Base-by-base conservation (phyloP, 805 yeast species). In the Hanseniaspora clermontiae region DNA sequence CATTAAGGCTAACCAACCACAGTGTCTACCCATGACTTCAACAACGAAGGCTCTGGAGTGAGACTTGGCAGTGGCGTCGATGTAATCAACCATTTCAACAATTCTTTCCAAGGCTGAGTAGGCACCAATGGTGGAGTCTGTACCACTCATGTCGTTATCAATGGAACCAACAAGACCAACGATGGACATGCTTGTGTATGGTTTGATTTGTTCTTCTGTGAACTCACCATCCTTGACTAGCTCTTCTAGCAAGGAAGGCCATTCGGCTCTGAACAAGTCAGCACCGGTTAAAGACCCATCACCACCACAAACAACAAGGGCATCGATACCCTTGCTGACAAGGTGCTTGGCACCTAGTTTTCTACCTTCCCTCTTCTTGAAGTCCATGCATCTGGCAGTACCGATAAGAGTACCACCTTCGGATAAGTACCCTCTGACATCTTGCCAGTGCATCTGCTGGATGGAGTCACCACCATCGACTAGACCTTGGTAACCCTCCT, bases 221-320 rank as follows among this genome's bases (percentile, higher is more conserved):
- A 91, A 74, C 56, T 74, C 74, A 10, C 79, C 79, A 5, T 71
- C 77, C n/a, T 36, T n/a, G 29, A 76, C 76, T 58, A 93, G 77
- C 66, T 93, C 97, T 55, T 77, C 73, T 39, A 93, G 77, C 61
- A 93, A 77, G 8, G 84, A 77, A 2, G 97, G 96, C 98, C 98
- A 93, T 70, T 93, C 98, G 36, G 80, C 70, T 68, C 98, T 81
- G 76, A 93, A 89, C 61, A 85, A 72, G 69, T 93, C 97, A 14
- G 98, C 98, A 65, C 98, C 98, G 0, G 98, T 93, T 60, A 93
- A 76, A 1, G 97, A 90, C 52, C 98, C 98, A 70, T 93, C 98
- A 74, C 98, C 98, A 65, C 98, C 98, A 73, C 96, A 87, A 15
- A 93, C 97, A 60, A 93, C 82, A 59, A 93, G 76, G 1, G 96